Conservation (phyloP, 2,329 filamentous ascomycete species). For the Pseudopyricularia javanii region DNA sequence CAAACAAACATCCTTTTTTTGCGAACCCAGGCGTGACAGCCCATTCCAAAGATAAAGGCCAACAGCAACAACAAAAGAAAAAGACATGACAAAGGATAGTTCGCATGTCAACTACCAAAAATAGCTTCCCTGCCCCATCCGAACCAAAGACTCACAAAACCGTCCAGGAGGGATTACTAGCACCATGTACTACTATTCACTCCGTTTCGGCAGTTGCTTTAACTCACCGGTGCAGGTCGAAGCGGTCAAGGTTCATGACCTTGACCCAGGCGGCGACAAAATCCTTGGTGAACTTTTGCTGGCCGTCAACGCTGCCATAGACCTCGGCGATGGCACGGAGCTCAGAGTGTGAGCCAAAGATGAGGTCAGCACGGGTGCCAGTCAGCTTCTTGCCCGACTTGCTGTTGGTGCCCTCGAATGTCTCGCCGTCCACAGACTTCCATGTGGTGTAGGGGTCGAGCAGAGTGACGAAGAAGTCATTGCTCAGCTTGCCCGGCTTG, state of each 20-base stretch:
- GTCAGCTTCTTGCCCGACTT: slow-evolving; percentile 62
- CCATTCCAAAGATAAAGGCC: not conserved
- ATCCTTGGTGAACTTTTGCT: slow-evolving; percentile 56
- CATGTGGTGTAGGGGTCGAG: slow-evolving; percentile 55
- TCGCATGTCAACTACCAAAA: too few species aligned
- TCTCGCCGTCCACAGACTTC: slow-evolving; percentile 44
- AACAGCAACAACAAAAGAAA: not conserved
- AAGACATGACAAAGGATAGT: not conserved
- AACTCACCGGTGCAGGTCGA: slow-evolving; percentile 30
- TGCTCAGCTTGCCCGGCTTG: slow-evolving; percentile 57
- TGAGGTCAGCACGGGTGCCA: slow-evolving; percentile 54
- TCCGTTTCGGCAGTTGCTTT: not conserved
- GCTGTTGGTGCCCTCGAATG: slow-evolving; percentile 52
- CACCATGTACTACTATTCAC: not conserved
- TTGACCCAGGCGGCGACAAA: slow-evolving; percentile 62
- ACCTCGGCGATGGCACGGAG: slow-evolving; percentile 59
- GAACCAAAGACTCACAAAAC: too few species aligned
- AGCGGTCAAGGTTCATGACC: slow-evolving; percentile 63
- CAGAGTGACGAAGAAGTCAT: slow-evolving; percentile 74
- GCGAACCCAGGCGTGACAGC: not conserved
- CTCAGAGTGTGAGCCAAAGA: slow-evolving; percentile 62
- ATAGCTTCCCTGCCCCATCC: too few species aligned
- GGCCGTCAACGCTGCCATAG: slow-evolving; percentile 47
- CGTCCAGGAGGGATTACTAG: too few species aligned
- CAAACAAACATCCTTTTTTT: not conserved